Base-by-base conservation (phyloP, 2,329 filamentous ascomycete species). In the Monosporascus ibericus region DNA sequence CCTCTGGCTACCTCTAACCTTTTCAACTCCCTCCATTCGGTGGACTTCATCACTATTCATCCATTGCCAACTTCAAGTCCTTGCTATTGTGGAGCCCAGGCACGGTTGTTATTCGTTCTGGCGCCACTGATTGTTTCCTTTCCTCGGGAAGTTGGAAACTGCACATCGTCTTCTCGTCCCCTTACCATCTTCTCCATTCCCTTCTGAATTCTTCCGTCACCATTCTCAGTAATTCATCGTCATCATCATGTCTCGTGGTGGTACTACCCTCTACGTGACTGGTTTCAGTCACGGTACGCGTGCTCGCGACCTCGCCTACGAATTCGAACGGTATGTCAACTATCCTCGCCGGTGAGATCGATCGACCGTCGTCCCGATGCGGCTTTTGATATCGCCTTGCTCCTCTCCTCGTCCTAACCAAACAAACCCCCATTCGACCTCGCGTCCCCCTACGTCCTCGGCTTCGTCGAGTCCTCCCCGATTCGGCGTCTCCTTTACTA, bases 251-350 rank as follows among this genome's bases (percentile, higher is more conserved):
- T 96, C 92, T 84, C 90, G 91, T 71, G 85, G 88, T 72, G 87
- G 90, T 65, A 95, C 89, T 56, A 97, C 92, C 53, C 89, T 97
- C 64, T 97, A 97, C 80, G 92, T 97, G 75, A 96, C 92, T 70
- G 94, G 94, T 82, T 99, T 99, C 76, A 95, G 92, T 83, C 91
- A 96, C 76, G 91, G 92, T 74, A 96, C 92, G 74, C 90, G 94
- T 80, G 91, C 94, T 74, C 90, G 94, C 85, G 92, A 99, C 81
- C 89, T 97, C 74, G 91, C 92, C 80, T 96, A 95, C 88, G 92
- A 97, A 82, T 97, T 97, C 88, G 92, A 97, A 92, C 91, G 92
- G 90, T 96, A 96, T 85, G 92, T 95, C 81, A 80, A 74, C 77
- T 75, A 76, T 71, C 73, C 71, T 71, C 71, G 69, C 73, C 76